Evolutionary conservation across 768 basidiomycete genomes (phyloP).

Genomic region (Boletus edulis): DNA sequence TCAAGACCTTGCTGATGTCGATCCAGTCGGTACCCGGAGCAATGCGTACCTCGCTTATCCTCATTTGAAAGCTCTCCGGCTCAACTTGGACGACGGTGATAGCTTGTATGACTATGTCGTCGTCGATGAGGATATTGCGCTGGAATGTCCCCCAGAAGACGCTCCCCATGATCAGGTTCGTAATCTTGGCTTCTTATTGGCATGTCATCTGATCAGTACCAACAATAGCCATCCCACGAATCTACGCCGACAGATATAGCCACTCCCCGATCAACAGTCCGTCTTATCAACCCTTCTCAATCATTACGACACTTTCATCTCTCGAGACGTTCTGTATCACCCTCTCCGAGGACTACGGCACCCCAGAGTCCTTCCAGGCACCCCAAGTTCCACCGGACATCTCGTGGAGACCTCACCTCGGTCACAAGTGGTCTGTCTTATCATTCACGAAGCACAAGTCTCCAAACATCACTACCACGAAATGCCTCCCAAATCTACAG

Average conservation of each 20-base stretch:
- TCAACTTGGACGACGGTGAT: constrained; percentile 31
- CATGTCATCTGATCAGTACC: constrained; percentile 16
- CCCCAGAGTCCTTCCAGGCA: constrained; percentile 38
- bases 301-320: constrained; percentile 43
- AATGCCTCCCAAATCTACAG: constrained; percentile 3
- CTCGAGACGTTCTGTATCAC: constrained; percentile 41
- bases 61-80: constrained; percentile 30
- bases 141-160: constrained; percentile 24
- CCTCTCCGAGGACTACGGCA: constrained; percentile 37
- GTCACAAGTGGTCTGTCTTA: constrained; percentile 28
- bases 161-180: constrained; percentile 23
- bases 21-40: constrained; percentile 28
- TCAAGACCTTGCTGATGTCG: constrained; percentile 18
- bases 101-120: constrained; percentile 42
- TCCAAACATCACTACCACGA: constrained; percentile 40
- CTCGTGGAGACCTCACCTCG: constrained; percentile 26
- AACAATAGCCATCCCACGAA: constrained; percentile 23
- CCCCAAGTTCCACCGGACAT: constrained; percentile 42
- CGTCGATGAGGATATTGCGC: constrained; percentile 33
- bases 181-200: constrained; percentile 21
- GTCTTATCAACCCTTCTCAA: constrained; percentile 35
- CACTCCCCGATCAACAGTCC: constrained; percentile 33
- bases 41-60: constrained; percentile 45
- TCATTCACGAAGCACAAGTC: constrained; percentile 51
- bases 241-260: constrained; percentile 22